Percentiles rank a stretch among this genome's conserved stretches.
phyloP scores from a whole-genome alignment of 2,329 filamentous ascomycete species.

The Didymella lethalis region DNA sequence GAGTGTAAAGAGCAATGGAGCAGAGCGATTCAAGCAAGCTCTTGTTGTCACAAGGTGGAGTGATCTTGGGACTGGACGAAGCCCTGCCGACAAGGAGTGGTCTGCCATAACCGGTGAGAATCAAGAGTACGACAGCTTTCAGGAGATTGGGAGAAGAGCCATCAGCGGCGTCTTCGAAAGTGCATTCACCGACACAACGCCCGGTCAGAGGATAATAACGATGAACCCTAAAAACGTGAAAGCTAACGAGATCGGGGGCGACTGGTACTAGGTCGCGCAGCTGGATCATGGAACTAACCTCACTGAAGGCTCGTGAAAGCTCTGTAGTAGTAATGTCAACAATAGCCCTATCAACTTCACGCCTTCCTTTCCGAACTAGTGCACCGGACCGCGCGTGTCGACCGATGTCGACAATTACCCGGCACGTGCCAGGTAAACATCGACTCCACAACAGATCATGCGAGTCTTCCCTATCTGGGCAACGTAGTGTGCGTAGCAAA shows the following conservation, averaged over 20 bases:
- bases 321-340: not conserved
- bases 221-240: conserved; percentile 65
- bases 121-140: conserved; percentile 63
- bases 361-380: not conserved
- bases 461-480: not conserved
- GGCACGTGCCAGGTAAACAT: not conserved
- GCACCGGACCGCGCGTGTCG: too few relatives aligned
- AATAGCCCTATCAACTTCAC: not conserved
- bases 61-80: conserved; percentile 63
- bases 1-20: conserved; percentile 47
- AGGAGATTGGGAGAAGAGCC: conserved; percentile 60
- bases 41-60: conserved; percentile 69
- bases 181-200: conserved; percentile 63
- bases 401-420: not conserved
- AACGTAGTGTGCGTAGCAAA: not conserved
- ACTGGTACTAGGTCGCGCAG: conserved; percentile 61
- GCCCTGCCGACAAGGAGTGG: conserved; percentile 60
- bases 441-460: not conserved
- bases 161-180: conserved; percentile 68
- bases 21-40: conserved; percentile 64
- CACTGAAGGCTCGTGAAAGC: not conserved
- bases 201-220: conserved; percentile 65
- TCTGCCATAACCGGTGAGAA: conserved; percentile 58
- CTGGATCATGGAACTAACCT: not conserved
- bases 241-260: conserved; percentile 62